Conservation (phyloP, 192 early-diverging fungal species). For the Geranomyces michiganensis region DNA sequence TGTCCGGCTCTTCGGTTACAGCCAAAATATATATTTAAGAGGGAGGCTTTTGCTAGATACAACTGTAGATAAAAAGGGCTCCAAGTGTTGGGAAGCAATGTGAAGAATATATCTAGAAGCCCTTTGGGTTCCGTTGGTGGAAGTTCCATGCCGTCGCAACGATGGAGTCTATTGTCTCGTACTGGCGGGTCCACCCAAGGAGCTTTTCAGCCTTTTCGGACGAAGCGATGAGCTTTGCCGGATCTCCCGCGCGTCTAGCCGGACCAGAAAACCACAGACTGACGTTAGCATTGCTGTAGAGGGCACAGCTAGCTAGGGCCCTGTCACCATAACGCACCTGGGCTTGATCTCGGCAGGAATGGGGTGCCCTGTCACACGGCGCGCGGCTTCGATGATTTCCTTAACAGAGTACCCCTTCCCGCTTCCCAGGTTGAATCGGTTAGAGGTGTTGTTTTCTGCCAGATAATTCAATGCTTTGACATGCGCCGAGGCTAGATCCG, state of each 20-base stretch:
- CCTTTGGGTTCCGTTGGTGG: slow-evolving; percentile 49
- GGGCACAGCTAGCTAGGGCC: not conserved
- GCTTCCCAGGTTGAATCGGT: slow-evolving; percentile 88
- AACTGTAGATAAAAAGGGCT: no score
- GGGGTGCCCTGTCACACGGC: slow-evolving; percentile 74
- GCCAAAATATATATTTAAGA: no score
- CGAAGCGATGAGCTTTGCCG: slow-evolving; percentile 53
- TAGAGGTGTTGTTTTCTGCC: slow-evolving; percentile 58
- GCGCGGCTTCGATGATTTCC: slow-evolving; percentile 86
- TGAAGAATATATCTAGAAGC: slow-evolving; percentile 28
- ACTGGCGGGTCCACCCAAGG: slow-evolving; percentile 56
- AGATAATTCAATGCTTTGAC: slow-evolving; percentile 72
- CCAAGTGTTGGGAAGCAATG: no score
- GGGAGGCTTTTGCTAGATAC: no score
- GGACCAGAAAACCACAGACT: not conserved
- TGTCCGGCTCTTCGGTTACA: no score
- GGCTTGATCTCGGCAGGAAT: slow-evolving; percentile 73
- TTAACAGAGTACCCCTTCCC: slow-evolving; percentile 92
- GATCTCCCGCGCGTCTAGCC: slow-evolving; percentile 56
- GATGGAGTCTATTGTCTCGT: slow-evolving; percentile 50
- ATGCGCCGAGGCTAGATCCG: slow-evolving; percentile 89
- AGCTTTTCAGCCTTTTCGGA: slow-evolving; percentile 55
- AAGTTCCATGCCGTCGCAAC: slow-evolving; percentile 59
- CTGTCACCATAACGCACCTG: slow-evolving; percentile 26
- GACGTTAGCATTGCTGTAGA: not conserved